Conservation (phyloP, 345 rosid genomes). For the Hibiscus tridactylites region DNA sequence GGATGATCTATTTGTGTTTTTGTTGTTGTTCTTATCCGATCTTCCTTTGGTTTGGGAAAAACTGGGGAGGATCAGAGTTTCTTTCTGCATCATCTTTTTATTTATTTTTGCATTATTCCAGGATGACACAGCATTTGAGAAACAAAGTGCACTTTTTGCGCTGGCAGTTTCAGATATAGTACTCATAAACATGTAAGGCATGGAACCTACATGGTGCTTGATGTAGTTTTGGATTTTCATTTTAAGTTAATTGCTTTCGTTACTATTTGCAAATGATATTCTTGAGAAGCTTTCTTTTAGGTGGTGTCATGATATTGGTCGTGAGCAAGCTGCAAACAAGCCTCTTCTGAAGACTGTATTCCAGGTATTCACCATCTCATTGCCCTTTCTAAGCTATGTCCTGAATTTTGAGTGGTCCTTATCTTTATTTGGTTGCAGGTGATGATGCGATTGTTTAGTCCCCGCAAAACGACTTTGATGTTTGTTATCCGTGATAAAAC, state of each 20-base stretch:
- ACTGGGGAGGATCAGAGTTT: not conserved
- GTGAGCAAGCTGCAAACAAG: constrained; percentile 99
- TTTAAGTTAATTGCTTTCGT: not conserved
- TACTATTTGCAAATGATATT: constrained; percentile 10
- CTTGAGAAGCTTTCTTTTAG: constrained; percentile 30
- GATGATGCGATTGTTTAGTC: constrained; percentile 99
- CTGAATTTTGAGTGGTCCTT: too few relatives aligned
- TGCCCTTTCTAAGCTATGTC: not conserved
- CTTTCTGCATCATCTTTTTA: constrained; percentile 5
- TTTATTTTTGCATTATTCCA: constrained; percentile 19
- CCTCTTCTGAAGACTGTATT: constrained; percentile 97
- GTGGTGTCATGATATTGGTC: constrained; percentile 99
- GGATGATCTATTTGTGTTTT: too few relatives aligned
- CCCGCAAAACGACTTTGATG: constrained; percentile 94
- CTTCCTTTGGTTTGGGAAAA: too few relatives aligned
- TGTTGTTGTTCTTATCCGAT: not conserved
- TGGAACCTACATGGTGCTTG: not conserved
- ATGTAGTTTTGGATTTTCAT: constrained; percentile 1
- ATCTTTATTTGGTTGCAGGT: constrained; percentile 43
- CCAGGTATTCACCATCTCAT: constrained; percentile 50
- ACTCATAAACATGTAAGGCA: constrained; percentile 89
- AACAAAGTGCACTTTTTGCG: constrained; percentile 99
- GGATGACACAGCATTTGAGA: constrained; percentile 99
- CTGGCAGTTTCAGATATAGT: constrained; percentile 98
- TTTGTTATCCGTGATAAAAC: constrained; percentile 99